phyloP scores from a whole-genome alignment of 805 yeast species.

The Komagataella mondaviorum region DNA sequence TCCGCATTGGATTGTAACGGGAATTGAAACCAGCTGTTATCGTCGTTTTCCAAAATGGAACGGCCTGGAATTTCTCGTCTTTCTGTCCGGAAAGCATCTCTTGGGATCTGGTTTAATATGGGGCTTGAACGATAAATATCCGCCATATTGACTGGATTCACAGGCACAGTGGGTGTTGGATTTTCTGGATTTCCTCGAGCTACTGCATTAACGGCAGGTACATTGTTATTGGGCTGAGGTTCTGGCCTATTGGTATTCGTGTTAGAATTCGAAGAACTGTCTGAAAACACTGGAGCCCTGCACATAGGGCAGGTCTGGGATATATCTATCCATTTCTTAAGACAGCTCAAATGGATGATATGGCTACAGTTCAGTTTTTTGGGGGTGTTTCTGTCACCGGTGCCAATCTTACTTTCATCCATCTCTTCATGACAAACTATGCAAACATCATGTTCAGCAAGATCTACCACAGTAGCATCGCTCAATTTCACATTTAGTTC shows the following conservation, averaged over 20 bases:
- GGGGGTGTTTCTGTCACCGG: conserved; percentile 39
- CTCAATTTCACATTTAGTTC: conserved; percentile 50
- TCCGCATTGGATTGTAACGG: not conserved
- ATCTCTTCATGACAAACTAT: conserved; percentile 90
- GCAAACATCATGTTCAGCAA: conserved; percentile 55
- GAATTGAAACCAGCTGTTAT: not conserved
- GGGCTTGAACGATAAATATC: not conserved
- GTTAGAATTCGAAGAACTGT: conserved; percentile 1
- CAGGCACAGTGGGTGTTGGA: not conserved
- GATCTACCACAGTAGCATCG: conserved; percentile 49
- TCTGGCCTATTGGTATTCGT: not conserved
- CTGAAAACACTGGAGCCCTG: conserved; percentile 49
- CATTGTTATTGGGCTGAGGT: not conserved
- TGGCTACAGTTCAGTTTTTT: conserved; percentile 78
- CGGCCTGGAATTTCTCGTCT: not conserved
- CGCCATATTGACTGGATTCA: not conserved
- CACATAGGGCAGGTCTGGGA: conserved; percentile 93
- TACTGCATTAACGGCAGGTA: not conserved
- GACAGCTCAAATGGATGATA: conserved; percentile 77
- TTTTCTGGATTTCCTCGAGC: not conserved
- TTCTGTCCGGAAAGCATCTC: not conserved
- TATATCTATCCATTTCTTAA: conserved; percentile 85
- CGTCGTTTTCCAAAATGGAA: not conserved
- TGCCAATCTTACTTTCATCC: conserved; percentile 15
- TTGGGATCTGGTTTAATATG: not conserved